These are phyloP conservation scores for Rosa persica DNA, from an alignment of 306 rosid species.

Conservation along the genomic window DNA sequence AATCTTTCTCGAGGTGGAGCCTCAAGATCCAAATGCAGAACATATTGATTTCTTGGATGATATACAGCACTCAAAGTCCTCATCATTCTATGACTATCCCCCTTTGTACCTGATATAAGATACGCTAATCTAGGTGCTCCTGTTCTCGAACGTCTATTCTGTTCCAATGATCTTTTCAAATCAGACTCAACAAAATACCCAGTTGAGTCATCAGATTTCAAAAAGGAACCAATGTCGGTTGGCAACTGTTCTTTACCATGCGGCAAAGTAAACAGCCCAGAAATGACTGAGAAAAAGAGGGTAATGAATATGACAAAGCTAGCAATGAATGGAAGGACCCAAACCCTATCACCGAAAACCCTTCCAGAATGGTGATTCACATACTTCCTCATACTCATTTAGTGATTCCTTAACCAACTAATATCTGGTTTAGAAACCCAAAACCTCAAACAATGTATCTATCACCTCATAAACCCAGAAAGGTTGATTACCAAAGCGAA, in stretches of 20 bases:
- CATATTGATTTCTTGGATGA: slow-evolving; percentile 88
- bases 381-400: slow-evolving; percentile 82
- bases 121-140: slow-evolving; percentile 82
- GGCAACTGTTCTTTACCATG: slow-evolving; percentile 57
- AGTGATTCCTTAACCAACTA: slow-evolving; percentile 17
- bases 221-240: slow-evolving; percentile 47
- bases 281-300: slow-evolving; percentile 57
- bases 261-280: slow-evolving; percentile 53
- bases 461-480: slow-evolving; percentile 29
- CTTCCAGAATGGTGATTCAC: slow-evolving; percentile 71
- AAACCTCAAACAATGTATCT: slow-evolving; percentile 22
- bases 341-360: slow-evolving; percentile 74
- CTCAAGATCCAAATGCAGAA: slow-evolving; percentile 95
- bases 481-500: slow-evolving; percentile 31
- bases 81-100: slow-evolving; percentile 93
- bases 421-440: slow-evolving; percentile 22
- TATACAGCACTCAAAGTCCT: slow-evolving; percentile 91
- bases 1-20: slow-evolving; percentile 97
- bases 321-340: slow-evolving; percentile 84
- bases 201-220: slow-evolving; percentile 51
- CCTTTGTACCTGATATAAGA: slow-evolving; percentile 94
- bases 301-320: slow-evolving; percentile 68
- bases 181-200: slow-evolving; percentile 76
- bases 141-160: slow-evolving; percentile 22
- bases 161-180: slow-evolving; percentile 42